phyloP scores from a whole-genome alignment of 805 yeast species.

The Saturnispora quitensis region DNA sequence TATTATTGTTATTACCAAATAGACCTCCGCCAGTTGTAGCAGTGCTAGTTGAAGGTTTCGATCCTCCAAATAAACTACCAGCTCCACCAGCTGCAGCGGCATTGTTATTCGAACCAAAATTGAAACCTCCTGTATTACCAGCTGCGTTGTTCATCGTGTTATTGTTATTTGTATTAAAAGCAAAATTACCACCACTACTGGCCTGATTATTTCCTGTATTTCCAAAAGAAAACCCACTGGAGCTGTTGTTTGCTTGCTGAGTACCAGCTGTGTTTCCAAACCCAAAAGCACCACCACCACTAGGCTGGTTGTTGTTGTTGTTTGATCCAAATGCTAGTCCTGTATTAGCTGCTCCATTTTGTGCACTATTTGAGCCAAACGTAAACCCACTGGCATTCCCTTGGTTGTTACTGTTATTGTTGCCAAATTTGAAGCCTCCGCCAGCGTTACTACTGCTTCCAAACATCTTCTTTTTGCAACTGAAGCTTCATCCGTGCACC shows the following conservation, averaged over 20 bases:
- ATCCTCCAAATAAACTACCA: conserved; percentile 19
- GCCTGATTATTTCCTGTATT: conserved; percentile 11
- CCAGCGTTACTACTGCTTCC: background rate
- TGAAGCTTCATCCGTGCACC: background rate
- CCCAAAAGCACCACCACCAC: conserved; percentile 22
- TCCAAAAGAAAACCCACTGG: conserved; percentile 19
- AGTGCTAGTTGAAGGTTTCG: conserved; percentile 11
- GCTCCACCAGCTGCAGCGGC: conserved; percentile 11
- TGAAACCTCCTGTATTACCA: conserved; percentile 15
- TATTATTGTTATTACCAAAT: conserved; percentile 12
- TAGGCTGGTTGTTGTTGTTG: background rate
- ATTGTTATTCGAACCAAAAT: conserved; percentile 11
- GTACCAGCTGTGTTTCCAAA: conserved; percentile 9
- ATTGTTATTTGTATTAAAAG: conserved; percentile 17
- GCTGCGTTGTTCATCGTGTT: conserved; percentile 1
- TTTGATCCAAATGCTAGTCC: background rate
- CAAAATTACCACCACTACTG: conserved; percentile 11
- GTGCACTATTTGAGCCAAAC: background rate
- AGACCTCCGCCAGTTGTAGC: conserved; percentile 12
- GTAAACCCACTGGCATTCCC: background rate
- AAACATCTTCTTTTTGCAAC: background rate
- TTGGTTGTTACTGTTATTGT: background rate
- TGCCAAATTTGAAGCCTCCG: conserved; percentile 14
- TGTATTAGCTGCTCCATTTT: background rate
- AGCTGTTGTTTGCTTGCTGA: background rate